Percentiles rank a stretch among this genome's conserved stretches.
Evolutionary conservation across 2,329 filamentous ascomycete genomes (phyloP).

Genomic region (Botrytis medusae): DNA sequence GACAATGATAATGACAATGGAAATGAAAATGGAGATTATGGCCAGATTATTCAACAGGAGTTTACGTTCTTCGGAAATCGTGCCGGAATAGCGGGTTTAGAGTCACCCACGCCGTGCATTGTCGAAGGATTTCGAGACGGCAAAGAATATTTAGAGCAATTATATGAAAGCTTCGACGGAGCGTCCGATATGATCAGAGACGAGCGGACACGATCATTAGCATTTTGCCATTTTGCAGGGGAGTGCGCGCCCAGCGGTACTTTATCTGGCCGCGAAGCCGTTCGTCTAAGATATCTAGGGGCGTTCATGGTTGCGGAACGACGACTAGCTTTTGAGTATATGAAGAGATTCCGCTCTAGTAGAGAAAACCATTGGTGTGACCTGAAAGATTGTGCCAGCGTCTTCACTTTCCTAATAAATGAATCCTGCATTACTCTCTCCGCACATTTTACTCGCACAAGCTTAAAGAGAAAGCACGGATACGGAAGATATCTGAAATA

Average conservation of each 20-base stretch:
- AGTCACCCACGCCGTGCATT: background rate
- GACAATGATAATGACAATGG: background rate
- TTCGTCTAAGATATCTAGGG: background rate
- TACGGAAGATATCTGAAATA: background rate
- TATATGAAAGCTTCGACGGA: background rate
- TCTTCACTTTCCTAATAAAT: background rate
- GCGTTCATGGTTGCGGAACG: background rate
- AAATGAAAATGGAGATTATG: background rate
- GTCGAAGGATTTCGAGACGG: background rate
- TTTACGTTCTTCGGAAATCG: background rate
- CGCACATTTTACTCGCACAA: background rate
- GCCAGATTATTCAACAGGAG: background rate
- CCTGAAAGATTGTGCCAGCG: background rate
- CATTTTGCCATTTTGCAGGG: background rate
- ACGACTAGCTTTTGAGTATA: background rate
- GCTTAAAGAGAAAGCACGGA: background rate
- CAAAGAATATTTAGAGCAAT: background rate
- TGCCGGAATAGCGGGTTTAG: background rate
- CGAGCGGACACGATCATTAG: background rate
- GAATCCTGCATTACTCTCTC: background rate
- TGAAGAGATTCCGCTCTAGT: background rate
- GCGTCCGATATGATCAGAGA: background rate
- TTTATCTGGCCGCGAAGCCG: background rate
- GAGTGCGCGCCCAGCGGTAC: background rate
- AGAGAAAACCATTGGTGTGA: background rate